A percentile compares a stretch with the other conserved stretches of the same genome.
phyloP scores from a whole-genome alignment of 75 land plant genomes.

The Pseudotsuga menziesii region DNA sequence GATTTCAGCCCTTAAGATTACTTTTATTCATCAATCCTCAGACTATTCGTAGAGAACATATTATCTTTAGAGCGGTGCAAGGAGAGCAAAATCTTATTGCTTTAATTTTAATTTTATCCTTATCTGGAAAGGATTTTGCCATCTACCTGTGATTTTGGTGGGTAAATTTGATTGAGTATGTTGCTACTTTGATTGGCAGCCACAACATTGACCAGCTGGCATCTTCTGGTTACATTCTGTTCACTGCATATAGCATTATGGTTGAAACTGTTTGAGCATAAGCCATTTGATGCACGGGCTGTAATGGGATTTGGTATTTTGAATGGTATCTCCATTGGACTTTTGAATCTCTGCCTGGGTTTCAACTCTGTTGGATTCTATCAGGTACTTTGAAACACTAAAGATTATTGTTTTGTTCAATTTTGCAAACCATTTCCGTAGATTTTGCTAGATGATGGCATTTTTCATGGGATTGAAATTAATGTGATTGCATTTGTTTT shows the following conservation, averaged over 20 bases:
- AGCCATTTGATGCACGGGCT: slow-evolving; percentile 68
- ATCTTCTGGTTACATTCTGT: slow-evolving; percentile 74
- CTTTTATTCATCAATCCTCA: too few species aligned
- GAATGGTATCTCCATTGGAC: slow-evolving; percentile 80
- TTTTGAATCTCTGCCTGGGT: slow-evolving; percentile 73
- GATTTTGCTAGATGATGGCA: neutral
- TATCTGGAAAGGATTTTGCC: neutral
- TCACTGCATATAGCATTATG: slow-evolving; percentile 70
- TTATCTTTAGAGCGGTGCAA: too few species aligned
- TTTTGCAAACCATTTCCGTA: neutral
- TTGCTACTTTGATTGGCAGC: slow-evolving; percentile 31
- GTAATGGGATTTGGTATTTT: slow-evolving; percentile 81
- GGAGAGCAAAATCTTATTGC: too few species aligned
- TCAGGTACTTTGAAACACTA: slow-evolving; percentile 46
- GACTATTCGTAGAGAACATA: too few species aligned
- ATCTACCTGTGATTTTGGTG: neutral
- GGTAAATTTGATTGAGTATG: too few species aligned
- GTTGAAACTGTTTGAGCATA: slow-evolving; percentile 85
- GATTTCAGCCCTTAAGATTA: too few species aligned
- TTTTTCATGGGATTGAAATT: neutral
- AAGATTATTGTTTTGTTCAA: neutral
- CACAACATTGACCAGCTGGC: slow-evolving; percentile 86
- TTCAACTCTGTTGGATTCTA: slow-evolving; percentile 97
- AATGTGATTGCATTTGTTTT: neutral
- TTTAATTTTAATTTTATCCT: neutral